A percentile compares a stretch with the other conserved stretches of the same genome.
Evolutionary conservation across 148 eudicot species (phyloP).

Genomic region (Rhododendron williamsianum): DNA sequence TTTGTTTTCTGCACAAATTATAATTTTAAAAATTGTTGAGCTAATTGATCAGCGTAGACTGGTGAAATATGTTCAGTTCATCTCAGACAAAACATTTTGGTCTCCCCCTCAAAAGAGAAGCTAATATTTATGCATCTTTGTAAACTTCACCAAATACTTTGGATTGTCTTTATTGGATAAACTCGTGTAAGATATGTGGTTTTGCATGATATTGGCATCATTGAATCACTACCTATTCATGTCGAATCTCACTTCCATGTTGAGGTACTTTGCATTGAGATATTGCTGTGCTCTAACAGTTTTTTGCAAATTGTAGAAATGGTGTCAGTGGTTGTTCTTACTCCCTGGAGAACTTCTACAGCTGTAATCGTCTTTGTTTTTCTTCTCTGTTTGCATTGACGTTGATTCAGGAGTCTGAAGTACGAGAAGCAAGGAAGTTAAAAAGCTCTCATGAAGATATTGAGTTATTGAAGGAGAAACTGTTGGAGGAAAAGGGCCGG

Average conservation of each 20-base stretch:
- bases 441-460: conserved; percentile 70
- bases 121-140: not conserved
- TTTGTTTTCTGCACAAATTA: not conserved
- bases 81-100: not conserved
- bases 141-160: not conserved
- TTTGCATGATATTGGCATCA: not conserved
- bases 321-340: not conserved
- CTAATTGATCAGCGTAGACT: not conserved
- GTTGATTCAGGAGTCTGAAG: conserved; percentile 71
- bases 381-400: not conserved
- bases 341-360: not conserved
- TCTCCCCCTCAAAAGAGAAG: not conserved
- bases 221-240: not conserved
- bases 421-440: conserved; percentile 74
- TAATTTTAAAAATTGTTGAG: not conserved
- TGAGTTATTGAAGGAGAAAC: conserved; percentile 76
- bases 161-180: not conserved
- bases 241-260: not conserved
- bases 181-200: not conserved
- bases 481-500: conserved; percentile 65
- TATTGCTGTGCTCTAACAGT: not conserved
- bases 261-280: not conserved
- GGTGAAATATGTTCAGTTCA: not conserved
- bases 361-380: not conserved
- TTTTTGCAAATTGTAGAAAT: not conserved